Evolutionary conservation across 78 protist genomes (phyloP).

Genomic region (Blattamonas nauphoetae): DNA sequence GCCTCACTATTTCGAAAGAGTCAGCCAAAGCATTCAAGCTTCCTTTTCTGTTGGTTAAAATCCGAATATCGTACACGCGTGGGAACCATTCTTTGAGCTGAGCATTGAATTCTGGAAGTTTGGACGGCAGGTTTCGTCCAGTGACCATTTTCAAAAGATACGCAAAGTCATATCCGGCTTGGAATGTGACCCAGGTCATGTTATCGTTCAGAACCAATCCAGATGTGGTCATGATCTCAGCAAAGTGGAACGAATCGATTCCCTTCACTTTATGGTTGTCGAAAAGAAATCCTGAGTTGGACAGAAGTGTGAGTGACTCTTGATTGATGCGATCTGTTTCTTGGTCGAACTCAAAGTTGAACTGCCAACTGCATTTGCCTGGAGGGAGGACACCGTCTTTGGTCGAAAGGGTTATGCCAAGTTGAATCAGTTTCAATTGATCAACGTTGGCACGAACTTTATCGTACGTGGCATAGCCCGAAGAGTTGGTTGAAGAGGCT

Average conservation of each 20-base stretch:
- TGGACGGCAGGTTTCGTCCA: not conserved
- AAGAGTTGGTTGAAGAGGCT: not conserved
- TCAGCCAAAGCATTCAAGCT: slow-evolving; percentile 6
- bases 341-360: slow-evolving; percentile 11
- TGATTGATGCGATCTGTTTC: not conserved
- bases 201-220: not conserved
- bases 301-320: slow-evolving; percentile 3
- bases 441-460: not conserved
- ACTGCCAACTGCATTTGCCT: slow-evolving; percentile 21
- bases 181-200: slow-evolving; percentile 31
- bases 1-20: no score
- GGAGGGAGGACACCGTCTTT: not conserved
- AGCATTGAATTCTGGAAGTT: not conserved
- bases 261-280: not conserved
- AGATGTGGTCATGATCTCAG: not conserved
- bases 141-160: not conserved
- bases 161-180: slow-evolving; percentile 19
- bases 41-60: not conserved
- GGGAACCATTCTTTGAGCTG: not conserved
- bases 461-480: not conserved
- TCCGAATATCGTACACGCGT: slow-evolving; percentile 13
- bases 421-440: slow-evolving; percentile 15
- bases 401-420: slow-evolving; percentile 5
- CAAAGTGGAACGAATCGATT: not conserved
- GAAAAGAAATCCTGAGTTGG: slow-evolving; percentile 18